Evolutionary conservation across 129 eudicot species (phyloP).

Genomic region (Chrysanthemum lavandulifolium): DNA sequence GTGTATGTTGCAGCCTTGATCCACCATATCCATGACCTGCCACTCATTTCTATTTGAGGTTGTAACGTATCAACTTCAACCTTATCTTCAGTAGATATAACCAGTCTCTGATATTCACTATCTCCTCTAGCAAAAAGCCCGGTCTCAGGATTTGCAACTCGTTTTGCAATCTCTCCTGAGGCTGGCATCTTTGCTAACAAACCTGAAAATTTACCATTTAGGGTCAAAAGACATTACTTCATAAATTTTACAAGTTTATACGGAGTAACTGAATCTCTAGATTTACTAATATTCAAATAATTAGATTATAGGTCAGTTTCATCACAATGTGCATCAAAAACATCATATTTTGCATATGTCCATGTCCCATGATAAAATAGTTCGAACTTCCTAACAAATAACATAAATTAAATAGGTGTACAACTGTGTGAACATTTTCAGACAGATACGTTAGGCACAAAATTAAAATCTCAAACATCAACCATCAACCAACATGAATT

Average conservation of each 20-base stretch:
- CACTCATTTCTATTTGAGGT: constrained; percentile 36
- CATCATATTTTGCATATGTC: not conserved
- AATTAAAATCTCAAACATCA: not conserved
- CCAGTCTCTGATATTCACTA: constrained; percentile 66
- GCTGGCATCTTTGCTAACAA: constrained; percentile 50
- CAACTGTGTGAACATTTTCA: not conserved
- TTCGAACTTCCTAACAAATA: not conserved
- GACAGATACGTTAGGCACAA: not conserved
- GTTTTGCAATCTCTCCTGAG: constrained; percentile 42
- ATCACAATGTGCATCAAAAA: not conserved
- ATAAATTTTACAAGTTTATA: too few relatives aligned
- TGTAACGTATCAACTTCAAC: constrained; percentile 38
- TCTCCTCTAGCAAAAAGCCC: constrained; percentile 51
- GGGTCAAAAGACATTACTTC: not conserved
- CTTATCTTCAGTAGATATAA: constrained; percentile 46
- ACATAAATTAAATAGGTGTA: not conserved
- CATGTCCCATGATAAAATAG: not conserved
- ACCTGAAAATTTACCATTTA: constrained; percentile 30
- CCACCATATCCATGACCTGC: constrained; percentile 65
- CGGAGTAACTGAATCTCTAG: too few relatives aligned
- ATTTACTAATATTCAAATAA: not conserved
- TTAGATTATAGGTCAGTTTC: not conserved
- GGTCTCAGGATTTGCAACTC: constrained; percentile 30
- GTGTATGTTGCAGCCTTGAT: constrained; percentile 56
- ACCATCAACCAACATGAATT: not conserved